A percentile compares a stretch with the other conserved stretches of the same genome.
phyloP scores from a whole-genome alignment of 2,329 filamentous ascomycete species.

The Helicocarpus griseus region DNA sequence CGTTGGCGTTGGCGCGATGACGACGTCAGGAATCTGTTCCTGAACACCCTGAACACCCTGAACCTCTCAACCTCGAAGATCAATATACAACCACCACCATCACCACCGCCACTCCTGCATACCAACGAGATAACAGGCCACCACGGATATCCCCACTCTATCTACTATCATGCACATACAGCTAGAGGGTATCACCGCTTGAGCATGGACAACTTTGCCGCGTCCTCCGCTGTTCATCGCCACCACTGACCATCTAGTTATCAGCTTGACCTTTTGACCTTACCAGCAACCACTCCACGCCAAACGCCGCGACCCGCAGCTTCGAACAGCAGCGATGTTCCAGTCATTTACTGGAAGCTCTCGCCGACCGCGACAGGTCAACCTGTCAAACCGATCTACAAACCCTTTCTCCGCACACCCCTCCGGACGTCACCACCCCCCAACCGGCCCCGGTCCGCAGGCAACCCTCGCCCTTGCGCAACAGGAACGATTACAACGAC shows the following conservation, averaged over 20 bases:
- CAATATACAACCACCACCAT: background rate
- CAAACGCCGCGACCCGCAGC: slow-evolving; percentile 7
- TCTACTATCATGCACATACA: background rate
- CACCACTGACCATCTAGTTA: slow-evolving; percentile 3
- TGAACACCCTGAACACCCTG: background rate
- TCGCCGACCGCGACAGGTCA: slow-evolving; percentile 79
- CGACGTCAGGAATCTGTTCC: background rate
- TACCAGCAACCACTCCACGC: slow-evolving; percentile 2
- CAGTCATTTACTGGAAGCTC: slow-evolving; percentile 83
- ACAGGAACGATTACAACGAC: slow-evolving; percentile 69
- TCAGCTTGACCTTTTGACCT: slow-evolving; percentile 4
- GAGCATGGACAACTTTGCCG: slow-evolving; percentile 1
- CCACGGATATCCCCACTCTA: background rate
- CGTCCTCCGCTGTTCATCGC: slow-evolving; percentile 3
- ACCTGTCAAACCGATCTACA: slow-evolving; percentile 72
- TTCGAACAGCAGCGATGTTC: slow-evolving; percentile 56
- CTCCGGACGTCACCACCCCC: slow-evolving; percentile 44
- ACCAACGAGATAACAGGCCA: background rate
- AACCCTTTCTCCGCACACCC: slow-evolving; percentile 65
- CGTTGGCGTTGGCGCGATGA: background rate
- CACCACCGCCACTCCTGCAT: too few relatives aligned
- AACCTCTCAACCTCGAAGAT: background rate
- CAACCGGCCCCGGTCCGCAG: slow-evolving; percentile 54
- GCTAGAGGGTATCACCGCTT: background rate
- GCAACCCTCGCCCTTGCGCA: slow-evolving; percentile 77